Evolutionary conservation across 352 stramenopile species (phyloP), one percentile per base, ranked within the genome.

Genomic region (Thalassiosira ordinaria): DNA sequence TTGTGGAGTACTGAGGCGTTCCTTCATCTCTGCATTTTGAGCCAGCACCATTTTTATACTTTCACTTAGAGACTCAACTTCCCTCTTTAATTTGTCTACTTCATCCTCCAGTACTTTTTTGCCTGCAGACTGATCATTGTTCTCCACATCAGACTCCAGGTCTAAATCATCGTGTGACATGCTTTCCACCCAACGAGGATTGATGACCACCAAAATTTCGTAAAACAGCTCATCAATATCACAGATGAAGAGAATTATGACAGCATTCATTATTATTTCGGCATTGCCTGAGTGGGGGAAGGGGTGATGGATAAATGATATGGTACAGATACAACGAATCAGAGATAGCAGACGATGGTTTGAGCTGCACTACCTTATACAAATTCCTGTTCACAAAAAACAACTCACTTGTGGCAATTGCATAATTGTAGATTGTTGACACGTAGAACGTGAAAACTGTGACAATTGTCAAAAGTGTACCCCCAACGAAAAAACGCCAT

Each of bases 361-460:
- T n/a, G n/a, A n/a, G n/a, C n/a, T n/a, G n/a, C n/a, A n/a, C n/a
- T n/a, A n/a, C n/a, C n/a, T n/a, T n/a, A n/a, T n/a, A n/a, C n/a
- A n/a, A n/a, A n/a, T n/a, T n/a, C 27, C 18, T 57, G 3, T 22
- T 29, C 8, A 27, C 18, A 33, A 8, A 57, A 57, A 57, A 2
- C 49, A 57, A 57, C 49, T 57, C 49, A 57, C 49, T 70, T 37
- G 62, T 74, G 1, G 63, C 73, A 53, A 82, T 82, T 9, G 73
- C 65, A 60, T 63, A 46, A 44, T 76, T 82, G 64, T 82, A 82
- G 16, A 82, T 60, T 13, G 64, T 82, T 27, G 73, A 78, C 1
- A 44, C 44, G 39, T 61, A 78, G 1, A 70, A 8, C 6, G 59
- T 70, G 44, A 78, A 78, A 16, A 39, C n/a, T 14, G 68, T 63